Percentiles rank a stretch among this genome's conserved stretches.
Evolutionary conservation across 2,329 filamentous ascomycete species (phyloP).

Genomic region (Cercospora berteroae): DNA sequence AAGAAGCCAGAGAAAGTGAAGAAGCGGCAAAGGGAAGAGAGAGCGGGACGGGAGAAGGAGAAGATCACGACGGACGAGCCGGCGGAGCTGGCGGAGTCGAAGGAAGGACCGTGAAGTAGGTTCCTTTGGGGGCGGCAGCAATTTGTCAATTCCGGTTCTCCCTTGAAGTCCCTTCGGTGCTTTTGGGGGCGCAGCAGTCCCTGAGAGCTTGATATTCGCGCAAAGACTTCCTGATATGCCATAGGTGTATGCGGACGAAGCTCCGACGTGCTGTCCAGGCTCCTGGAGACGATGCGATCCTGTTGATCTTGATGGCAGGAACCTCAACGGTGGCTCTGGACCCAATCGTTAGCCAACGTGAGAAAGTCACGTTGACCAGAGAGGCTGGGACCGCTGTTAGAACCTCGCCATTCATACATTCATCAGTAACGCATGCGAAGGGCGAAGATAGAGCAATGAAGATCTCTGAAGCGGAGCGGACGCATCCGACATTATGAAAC

Average conservation of each 20-base stretch:
- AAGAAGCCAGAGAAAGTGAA: slow-evolving; percentile 45
- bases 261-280: not conserved
- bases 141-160: not conserved
- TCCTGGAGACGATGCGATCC: not conserved
- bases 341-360: not conserved
- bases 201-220: not conserved
- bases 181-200: not conserved
- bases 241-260: not conserved
- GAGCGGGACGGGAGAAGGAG: slow-evolving; percentile 10
- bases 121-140: not conserved
- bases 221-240: not conserved
- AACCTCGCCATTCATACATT: not conserved
- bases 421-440: not conserved
- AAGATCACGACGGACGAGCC: not conserved
- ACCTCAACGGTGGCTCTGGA: not conserved
- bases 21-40: slow-evolving; percentile 32
- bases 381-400: not conserved
- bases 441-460: not conserved
- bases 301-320: not conserved
- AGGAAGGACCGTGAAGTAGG: not conserved
- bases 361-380: not conserved
- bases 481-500: not conserved
- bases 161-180: not conserved
- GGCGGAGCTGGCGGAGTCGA: not conserved
- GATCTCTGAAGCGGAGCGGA: not conserved